Conservation (phyloP, 2,329 filamentous ascomycete genomes). For the Nemania sp. region DNA sequence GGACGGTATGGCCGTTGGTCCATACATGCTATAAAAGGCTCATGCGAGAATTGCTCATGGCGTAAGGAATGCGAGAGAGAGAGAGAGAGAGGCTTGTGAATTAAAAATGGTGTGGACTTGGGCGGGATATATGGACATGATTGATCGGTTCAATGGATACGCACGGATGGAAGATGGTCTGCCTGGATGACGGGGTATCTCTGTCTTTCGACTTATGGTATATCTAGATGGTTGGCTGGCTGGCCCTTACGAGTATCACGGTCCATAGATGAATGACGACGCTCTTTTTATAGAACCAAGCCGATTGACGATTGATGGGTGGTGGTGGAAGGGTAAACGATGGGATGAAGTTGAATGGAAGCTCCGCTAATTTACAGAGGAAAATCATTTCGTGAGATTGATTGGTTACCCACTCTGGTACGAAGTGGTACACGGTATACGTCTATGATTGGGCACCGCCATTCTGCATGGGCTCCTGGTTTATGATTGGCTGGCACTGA, state of each 20-base stretch:
- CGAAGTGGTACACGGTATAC: too few species aligned
- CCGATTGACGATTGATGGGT: not conserved
- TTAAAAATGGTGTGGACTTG: not conserved
- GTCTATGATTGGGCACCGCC: constrained; percentile 8
- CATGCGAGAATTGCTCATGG: not conserved
- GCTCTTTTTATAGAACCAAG: too few species aligned
- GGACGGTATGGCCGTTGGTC: not conserved
- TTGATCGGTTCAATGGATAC: not conserved
- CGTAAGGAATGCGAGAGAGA: not conserved
- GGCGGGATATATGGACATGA: not conserved
- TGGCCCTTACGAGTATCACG: not conserved
- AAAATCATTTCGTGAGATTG: not conserved
- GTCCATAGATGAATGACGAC: not conserved
- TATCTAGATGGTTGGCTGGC: not conserved
- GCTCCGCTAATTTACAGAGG: constrained; percentile 9
- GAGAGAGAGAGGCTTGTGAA: too few species aligned
- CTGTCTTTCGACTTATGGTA: not conserved
- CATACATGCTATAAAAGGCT: not conserved
- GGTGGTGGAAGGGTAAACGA: not conserved
- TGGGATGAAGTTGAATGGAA: constrained; percentile 18
- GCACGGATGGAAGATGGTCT: not conserved
- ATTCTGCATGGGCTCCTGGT: not conserved
- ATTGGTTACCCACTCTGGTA: constrained; percentile 10
- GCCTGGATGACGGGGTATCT: not conserved
- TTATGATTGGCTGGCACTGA: constrained; percentile 12